These are phyloP conservation scores for Nicotiana sylvestris DNA, from an alignment of 257 asterid genomes.

Conservation along the genomic window DNA sequence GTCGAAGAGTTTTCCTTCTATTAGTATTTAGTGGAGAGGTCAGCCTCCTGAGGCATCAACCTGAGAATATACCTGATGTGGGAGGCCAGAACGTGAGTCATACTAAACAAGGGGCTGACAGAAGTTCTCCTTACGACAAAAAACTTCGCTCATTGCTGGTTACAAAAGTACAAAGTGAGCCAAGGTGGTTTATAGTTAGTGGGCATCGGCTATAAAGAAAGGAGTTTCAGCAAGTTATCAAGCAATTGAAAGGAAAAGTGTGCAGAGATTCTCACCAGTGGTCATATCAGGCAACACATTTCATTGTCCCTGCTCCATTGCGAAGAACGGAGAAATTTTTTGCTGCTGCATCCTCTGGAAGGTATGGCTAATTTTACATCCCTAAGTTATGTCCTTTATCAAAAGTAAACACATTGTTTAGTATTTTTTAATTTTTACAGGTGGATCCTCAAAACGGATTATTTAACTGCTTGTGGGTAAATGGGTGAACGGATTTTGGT, in stretches of 20 bases:
- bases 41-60: too few species aligned
- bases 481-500: too few species aligned
- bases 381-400: neutral
- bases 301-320: constrained; percentile 79
- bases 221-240: constrained; percentile 83
- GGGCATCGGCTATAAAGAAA: constrained; percentile 83
- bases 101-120: neutral
- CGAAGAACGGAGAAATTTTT: constrained; percentile 89
- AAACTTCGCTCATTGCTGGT: neutral
- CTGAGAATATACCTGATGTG: constrained; percentile 23
- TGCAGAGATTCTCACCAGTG: constrained; percentile 94
- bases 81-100: neutral
- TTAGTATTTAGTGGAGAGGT: too few species aligned
- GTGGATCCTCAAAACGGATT: constrained; percentile 93
- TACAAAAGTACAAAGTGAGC: constrained; percentile 28
- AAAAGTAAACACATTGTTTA: neutral
- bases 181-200: constrained; percentile 67
- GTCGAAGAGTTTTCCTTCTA: too few species aligned
- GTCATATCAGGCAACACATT: constrained; percentile 98
- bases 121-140: neutral
- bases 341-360: constrained; percentile 98
- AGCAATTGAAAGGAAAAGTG: constrained; percentile 58
- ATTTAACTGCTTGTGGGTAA: constrained; percentile 47
- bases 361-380: constrained; percentile 33
- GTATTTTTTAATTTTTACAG: constrained; percentile 35